These are phyloP conservation scores for Rubroshorea leprosula DNA, from an alignment of 345 rosid species.

Conservation along the genomic window DNA sequence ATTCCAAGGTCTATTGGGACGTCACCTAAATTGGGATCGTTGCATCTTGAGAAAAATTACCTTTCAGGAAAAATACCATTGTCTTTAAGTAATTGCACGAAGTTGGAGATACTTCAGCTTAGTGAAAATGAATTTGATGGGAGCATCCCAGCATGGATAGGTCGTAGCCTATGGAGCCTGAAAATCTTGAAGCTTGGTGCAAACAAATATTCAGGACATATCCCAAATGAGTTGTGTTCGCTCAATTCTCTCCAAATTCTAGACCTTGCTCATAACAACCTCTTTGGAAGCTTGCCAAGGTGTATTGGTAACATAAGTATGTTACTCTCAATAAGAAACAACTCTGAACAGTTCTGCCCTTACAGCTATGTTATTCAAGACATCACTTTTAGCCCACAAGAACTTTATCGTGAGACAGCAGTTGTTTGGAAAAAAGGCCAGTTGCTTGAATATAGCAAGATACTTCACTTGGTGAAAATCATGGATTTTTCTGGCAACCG, in stretches of 20 bases:
- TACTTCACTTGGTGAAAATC: too few relatives aligned
- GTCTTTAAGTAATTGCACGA: slow-evolving; percentile 7
- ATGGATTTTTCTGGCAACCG: too few relatives aligned
- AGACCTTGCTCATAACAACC: slow-evolving; percentile 16
- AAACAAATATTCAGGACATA: slow-evolving; percentile 9
- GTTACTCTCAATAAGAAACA: background rate
- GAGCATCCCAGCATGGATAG: slow-evolving; percentile 17
- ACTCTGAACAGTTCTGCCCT: too few relatives aligned
- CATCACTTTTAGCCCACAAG: too few relatives aligned
- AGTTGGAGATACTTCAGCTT: slow-evolving; percentile 11
- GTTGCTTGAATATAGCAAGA: too few relatives aligned
- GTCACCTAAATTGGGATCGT: background rate
- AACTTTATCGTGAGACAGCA: too few relatives aligned
- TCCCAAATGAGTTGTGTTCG: slow-evolving; percentile 4
- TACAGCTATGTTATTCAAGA: too few relatives aligned
- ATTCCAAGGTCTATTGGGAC: slow-evolving; percentile 14
- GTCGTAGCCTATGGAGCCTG: background rate
- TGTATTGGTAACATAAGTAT: background rate
- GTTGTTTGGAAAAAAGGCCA: too few relatives aligned
- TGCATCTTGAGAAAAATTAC: slow-evolving; percentile 9
- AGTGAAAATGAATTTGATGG: slow-evolving; percentile 20
- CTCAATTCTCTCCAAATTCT: slow-evolving; percentile 8
- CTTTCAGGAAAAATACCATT: background rate
- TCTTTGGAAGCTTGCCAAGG: slow-evolving; percentile 2
- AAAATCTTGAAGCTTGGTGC: slow-evolving; percentile 2